Evolutionary conservation across 768 basidiomycete species (phyloP), one percentile per base, ranked within the genome.

Genomic region (Xerocomus brunneocitrinus): DNA sequence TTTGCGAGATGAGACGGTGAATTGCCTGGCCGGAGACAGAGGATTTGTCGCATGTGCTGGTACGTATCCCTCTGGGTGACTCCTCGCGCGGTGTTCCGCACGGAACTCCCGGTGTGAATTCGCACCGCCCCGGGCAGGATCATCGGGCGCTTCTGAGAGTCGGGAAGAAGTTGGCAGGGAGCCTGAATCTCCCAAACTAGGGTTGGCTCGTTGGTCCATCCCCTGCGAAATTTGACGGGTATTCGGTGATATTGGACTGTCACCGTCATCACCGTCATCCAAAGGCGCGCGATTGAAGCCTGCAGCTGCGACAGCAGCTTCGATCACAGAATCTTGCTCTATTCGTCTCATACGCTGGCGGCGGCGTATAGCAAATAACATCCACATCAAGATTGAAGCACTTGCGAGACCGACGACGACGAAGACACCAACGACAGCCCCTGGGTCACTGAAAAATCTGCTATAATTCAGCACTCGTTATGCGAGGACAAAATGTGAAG

Each of bases 401-500:
- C 73, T 83, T 4, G 90, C 85, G 19, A 98, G 76, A 28, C 93
- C 95, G 16, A 95, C 89, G 14, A 93, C 83, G 36, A 91, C 82
- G 62, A 97, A 98, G 8, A 93, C 89, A 42, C 90, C 95, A 1
- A 87, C 87, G 3, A 98, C 93, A 10, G 93, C 95, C 19, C 92
- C 92, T 24, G 86, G 89, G 65, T 95, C 90, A 47, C 69, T 68
- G 71, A 95, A 95, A 74, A 97, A 98, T 52, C 89, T 91, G 53
- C 31, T 30, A n/a, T 57, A 39, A 16, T 47, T 60, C 46, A 62
- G 57, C 32, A 47, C 32, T 38, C 19, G 13, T 25, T 14, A 43
- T 16, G 14, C 4, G 34, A 46, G 32, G 42, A 43, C 38, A 39
- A 38, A 30, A 62, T 16, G 24, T 5, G 36, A 54, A 55, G 34